phyloP scores from a whole-genome alignment of 257 asterid species.

The Solanum paucissectum region DNA sequence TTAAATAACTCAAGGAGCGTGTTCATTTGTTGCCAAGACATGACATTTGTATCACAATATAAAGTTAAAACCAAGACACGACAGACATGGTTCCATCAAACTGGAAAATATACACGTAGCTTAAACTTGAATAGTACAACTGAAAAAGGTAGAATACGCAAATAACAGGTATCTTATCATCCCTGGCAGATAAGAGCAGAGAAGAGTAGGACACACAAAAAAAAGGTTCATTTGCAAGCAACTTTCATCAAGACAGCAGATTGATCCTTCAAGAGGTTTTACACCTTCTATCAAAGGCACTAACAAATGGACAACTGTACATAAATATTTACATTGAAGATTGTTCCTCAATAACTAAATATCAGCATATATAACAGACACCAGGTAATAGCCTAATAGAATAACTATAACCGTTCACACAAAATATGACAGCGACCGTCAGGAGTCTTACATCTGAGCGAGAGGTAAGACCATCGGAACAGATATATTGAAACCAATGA shows the following conservation, averaged over 20 bases:
- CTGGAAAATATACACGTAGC: not conserved
- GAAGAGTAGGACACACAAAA: not conserved
- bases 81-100: not conserved
- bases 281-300: not conserved
- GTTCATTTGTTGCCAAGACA: not conserved
- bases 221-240: not conserved
- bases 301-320: not conserved
- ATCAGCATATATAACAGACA: not conserved
- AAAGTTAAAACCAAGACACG: not conserved
- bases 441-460: not conserved
- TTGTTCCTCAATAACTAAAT: not conserved
- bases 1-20: not conserved
- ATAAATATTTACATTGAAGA: not conserved
- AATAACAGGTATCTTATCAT: not conserved
- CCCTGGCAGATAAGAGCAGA: not conserved
- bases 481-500: not conserved
- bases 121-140: not conserved
- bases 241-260: not conserved
- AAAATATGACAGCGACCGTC: too few species aligned
- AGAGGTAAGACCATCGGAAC: not conserved
- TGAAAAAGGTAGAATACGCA: not conserved
- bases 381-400: not conserved
- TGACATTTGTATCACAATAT: not conserved
- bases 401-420: not conserved
- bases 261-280: not conserved